Conservation (phyloP, 768 basidiomycete genomes). For the Panaeolus papilionaceus region DNA sequence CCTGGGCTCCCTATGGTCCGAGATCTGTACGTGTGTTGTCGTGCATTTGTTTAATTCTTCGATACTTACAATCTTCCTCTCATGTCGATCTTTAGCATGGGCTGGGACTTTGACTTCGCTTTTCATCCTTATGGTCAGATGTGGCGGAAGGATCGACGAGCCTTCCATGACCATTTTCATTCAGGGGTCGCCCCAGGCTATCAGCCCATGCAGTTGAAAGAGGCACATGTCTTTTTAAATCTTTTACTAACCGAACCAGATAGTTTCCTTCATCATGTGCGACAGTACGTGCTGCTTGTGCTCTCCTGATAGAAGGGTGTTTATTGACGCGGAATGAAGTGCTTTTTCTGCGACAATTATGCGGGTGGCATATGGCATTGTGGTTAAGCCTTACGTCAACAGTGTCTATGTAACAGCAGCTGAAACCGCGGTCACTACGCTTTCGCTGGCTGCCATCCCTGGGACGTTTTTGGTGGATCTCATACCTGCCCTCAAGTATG, state of each 20-base stretch:
- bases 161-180: conserved; percentile 9
- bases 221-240: not conserved
- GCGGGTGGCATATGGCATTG: conserved; percentile 53
- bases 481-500: conserved; percentile 43
- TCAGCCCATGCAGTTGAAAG: conserved; percentile 1
- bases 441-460: conserved; percentile 42
- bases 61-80: not conserved
- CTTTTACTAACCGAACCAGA: not conserved
- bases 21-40: conserved; percentile 40
- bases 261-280: conserved; percentile 4
- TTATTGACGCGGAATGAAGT: not conserved
- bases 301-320: not conserved
- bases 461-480: conserved; percentile 54
- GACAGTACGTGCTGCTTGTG: not conserved
- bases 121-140: not conserved
- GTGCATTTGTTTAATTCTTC: too few species aligned
- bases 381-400: conserved; percentile 37
- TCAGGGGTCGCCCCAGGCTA: not conserved
- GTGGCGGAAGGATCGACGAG: conserved; percentile 14
- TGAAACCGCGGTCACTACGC: conserved; percentile 41
- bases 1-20: conserved; percentile 41
- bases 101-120: not conserved
- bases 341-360: conserved; percentile 35
- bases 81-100: not conserved
- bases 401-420: conserved; percentile 53